Percentiles rank a stretch among this genome's conserved stretches.
Evolutionary conservation across 768 basidiomycete species (phyloP).

Genomic region (Suillus plorans): DNA sequence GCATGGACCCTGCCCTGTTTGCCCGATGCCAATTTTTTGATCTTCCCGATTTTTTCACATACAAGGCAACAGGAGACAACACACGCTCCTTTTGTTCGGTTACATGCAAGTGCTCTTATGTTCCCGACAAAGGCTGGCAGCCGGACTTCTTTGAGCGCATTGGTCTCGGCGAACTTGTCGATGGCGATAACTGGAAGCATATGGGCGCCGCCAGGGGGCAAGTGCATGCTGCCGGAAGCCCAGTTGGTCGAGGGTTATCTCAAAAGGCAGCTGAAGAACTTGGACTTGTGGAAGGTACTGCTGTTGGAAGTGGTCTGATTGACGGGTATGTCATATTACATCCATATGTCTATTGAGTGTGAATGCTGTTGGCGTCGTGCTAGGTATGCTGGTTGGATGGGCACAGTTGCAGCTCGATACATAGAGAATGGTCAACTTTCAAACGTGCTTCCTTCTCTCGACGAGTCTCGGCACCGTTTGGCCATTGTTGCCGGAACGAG

Average conservation of each 20-base stretch:
- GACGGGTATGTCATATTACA: constrained; percentile 65
- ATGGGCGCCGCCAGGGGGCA: constrained; percentile 67
- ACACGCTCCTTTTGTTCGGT: constrained; percentile 88
- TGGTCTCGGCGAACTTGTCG: constrained; percentile 70
- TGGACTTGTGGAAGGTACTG: constrained; percentile 80
- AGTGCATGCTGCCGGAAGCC: constrained; percentile 78
- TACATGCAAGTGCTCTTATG: constrained; percentile 94
- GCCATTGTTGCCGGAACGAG: constrained; percentile 96
- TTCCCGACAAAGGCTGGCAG: constrained; percentile 88
- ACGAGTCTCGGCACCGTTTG: constrained; percentile 78
- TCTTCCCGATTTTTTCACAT: constrained; percentile 95
- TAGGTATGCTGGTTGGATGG: constrained; percentile 95
- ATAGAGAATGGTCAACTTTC: constrained; percentile 52
- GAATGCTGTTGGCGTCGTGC: constrained; percentile 8
- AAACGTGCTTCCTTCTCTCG: constrained; percentile 54
- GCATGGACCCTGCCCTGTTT: constrained; percentile 77
- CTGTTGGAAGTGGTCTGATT: constrained; percentile 93
- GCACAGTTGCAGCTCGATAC: constrained; percentile 85
- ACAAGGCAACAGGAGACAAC: constrained; percentile 75
- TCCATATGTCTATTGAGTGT: not conserved
- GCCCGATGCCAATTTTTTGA: constrained; percentile 81
- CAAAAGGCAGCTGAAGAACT: constrained; percentile 79
- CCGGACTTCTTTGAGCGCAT: constrained; percentile 83
- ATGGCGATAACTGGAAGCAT: constrained; percentile 63
- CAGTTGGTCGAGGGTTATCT: constrained; percentile 82